Percentiles rank a stretch among this genome's conserved stretches.
Evolutionary conservation across 495 filamentous ascomycete species (phyloP).

Genomic region (Physcia stellaris): DNA sequence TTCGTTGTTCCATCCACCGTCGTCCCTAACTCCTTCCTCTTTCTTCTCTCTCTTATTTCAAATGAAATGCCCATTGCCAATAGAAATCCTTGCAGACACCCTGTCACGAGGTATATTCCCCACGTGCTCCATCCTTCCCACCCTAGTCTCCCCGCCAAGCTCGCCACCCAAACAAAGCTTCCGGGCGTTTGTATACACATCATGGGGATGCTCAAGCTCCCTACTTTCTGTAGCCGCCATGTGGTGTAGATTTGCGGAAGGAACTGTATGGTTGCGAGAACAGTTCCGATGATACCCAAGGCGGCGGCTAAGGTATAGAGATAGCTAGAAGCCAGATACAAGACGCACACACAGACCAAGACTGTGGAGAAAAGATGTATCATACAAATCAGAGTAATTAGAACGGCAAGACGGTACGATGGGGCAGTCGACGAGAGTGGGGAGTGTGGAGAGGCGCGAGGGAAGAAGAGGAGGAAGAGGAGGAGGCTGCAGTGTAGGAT

Average conservation of each 20-base stretch:
- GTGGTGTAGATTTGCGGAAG: constrained; percentile 91
- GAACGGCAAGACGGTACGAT: constrained; percentile 60
- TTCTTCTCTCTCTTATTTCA: constrained; percentile 26
- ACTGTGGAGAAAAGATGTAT: constrained; percentile 56
- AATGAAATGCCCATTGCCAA: constrained; percentile 70
- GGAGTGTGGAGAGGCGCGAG: constrained; percentile 38
- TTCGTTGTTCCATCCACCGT: background rate
- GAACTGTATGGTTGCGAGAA: constrained; percentile 82
- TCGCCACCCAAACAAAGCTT: constrained; percentile 74
- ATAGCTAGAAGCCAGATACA: constrained; percentile 37
- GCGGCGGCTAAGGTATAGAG: constrained; percentile 69
- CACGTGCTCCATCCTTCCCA: constrained; percentile 86
- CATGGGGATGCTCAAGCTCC: constrained; percentile 88
- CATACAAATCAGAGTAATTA: constrained; percentile 53
- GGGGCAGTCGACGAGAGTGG: constrained; percentile 26
- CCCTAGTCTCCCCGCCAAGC: constrained; percentile 68
- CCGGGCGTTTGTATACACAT: constrained; percentile 97
- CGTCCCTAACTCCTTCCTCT: background rate
- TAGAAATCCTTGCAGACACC: constrained; percentile 70
- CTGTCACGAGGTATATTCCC: constrained; percentile 78
- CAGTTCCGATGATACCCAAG: constrained; percentile 61
- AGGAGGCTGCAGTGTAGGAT: constrained; percentile 46
- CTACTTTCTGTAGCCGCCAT: constrained; percentile 66
- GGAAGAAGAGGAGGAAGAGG: constrained; percentile 79
- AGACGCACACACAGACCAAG: constrained; percentile 49